These are phyloP conservation scores for Ligustrum vulgare DNA, from an alignment of 257 asterid species.

Conservation along the genomic window DNA sequence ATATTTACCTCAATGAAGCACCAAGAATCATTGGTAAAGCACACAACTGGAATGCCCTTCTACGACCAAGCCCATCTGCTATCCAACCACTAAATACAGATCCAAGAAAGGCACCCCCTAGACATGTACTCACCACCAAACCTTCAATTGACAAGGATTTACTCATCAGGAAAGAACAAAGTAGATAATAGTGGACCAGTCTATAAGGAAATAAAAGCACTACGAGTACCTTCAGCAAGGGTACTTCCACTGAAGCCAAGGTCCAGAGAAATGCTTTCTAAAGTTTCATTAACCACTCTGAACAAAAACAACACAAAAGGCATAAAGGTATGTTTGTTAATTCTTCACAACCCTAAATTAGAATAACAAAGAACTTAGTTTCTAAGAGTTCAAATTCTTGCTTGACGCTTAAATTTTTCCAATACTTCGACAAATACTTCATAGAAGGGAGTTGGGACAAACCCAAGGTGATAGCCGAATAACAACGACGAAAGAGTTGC, in stretches of 20 bases:
- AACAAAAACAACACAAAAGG: slow-evolving; percentile 25
- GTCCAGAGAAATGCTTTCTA: slow-evolving; percentile 88
- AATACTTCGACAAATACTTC: slow-evolving; percentile 9
- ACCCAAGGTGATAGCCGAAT: slow-evolving; percentile 97
- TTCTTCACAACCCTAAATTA: not conserved
- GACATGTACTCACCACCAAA: slow-evolving; percentile 84
- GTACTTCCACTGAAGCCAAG: slow-evolving; percentile 83
- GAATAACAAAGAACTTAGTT: not conserved
- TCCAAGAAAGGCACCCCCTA: slow-evolving; percentile 89
- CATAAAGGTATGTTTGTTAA: not conserved
- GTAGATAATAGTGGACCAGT: not conserved
- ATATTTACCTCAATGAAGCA: slow-evolving; percentile 66
- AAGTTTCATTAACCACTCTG: slow-evolving; percentile 90
- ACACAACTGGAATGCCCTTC: slow-evolving; percentile 80
- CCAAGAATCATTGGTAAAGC: slow-evolving; percentile 92
- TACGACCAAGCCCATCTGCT: slow-evolving; percentile 81
- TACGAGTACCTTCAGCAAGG: slow-evolving; percentile 78
- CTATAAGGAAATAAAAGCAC: not conserved
- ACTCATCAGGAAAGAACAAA: slow-evolving; percentile 21
- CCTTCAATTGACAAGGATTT: slow-evolving; percentile 44
- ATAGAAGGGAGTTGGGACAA: slow-evolving; percentile 30
- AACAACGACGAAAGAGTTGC: slow-evolving; percentile 81
- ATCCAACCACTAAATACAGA: slow-evolving; percentile 84
- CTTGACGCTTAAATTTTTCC: not conserved
- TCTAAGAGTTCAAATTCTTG: not conserved